Evolutionary conservation across 2,329 filamentous ascomycete species (phyloP).

Genomic region (Colletotrichum musicola): DNA sequence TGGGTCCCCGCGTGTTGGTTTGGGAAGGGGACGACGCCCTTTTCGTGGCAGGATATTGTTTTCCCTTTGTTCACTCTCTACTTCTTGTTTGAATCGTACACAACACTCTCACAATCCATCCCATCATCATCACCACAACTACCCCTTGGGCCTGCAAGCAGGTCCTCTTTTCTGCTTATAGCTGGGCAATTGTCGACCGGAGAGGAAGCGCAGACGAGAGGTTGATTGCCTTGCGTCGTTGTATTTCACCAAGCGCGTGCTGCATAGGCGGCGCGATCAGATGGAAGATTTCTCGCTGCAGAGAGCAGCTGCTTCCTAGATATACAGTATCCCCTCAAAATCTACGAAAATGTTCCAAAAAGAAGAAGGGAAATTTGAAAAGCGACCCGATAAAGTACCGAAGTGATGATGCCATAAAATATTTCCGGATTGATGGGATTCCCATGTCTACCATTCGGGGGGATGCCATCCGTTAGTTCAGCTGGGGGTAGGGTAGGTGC

Average conservation of each 20-base stretch:
- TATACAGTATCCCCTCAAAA: slow-evolving; percentile 35
- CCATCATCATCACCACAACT: slow-evolving; percentile 10
- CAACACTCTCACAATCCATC: slow-evolving; percentile 28
- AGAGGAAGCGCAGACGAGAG: slow-evolving; percentile 12
- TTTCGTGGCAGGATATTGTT: slow-evolving; percentile 38
- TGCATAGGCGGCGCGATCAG: slow-evolving; percentile 35
- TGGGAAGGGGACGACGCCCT: slow-evolving; percentile 27
- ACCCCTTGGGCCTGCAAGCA: slow-evolving; percentile 34
- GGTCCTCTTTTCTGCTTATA: slow-evolving; percentile 36
- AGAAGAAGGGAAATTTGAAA: not conserved
- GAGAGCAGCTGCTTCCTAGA: slow-evolving; percentile 34
- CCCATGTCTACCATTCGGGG: slow-evolving; percentile 33
- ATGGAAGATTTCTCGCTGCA: slow-evolving; percentile 22
- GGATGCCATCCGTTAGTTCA: slow-evolving; percentile 8
- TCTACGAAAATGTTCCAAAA: slow-evolving; percentile 26
- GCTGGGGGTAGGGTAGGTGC: slow-evolving; percentile 3
- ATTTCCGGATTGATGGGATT: slow-evolving; percentile 16
- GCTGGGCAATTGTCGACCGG: slow-evolving; percentile 17
- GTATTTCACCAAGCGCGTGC: slow-evolving; percentile 26
- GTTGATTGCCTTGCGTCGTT: slow-evolving; percentile 23
- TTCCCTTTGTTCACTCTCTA: slow-evolving; percentile 40
- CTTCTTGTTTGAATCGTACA: slow-evolving; percentile 39
- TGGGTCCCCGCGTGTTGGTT: slow-evolving; percentile 31
- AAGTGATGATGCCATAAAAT: not conserved
- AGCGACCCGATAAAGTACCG: not conserved